Evolutionary conservation across 306 rosid genomes (phyloP).

Genomic region (Prinsepia uniflora): DNA sequence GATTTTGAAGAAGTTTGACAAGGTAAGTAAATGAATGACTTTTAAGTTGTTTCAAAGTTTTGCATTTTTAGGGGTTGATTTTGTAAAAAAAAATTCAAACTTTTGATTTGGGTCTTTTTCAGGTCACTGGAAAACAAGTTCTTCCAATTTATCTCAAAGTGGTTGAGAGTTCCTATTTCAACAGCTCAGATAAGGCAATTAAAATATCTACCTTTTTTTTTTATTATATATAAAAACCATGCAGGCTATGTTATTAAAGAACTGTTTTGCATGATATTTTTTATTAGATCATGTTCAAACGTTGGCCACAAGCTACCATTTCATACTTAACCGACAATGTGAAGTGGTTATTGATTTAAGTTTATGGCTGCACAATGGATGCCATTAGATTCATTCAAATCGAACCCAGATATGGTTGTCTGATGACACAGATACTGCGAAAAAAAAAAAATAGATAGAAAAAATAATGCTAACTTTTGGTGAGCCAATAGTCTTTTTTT

Average conservation of each 20-base stretch:
- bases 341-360: slow-evolving; percentile 53
- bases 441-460: background rate
- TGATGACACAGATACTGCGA: slow-evolving; percentile 30
- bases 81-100: background rate
- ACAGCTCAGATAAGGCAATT: slow-evolving; percentile 88
- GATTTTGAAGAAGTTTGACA: slow-evolving; percentile 95
- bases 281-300: slow-evolving; percentile 40
- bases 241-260: slow-evolving; percentile 12
- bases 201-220: background rate
- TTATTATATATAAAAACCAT: too few species aligned
- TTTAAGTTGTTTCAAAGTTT: slow-evolving; percentile 13
- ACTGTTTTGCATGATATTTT: slow-evolving; percentile 21
- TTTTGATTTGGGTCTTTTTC: slow-evolving; percentile 23
- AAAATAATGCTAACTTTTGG: slow-evolving; percentile 9
- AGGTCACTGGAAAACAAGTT: slow-evolving; percentile 83
- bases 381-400: slow-evolving; percentile 28
- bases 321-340: slow-evolving; percentile 52
- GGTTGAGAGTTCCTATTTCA: slow-evolving; percentile 92
- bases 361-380: slow-evolving; percentile 42
- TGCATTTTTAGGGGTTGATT: slow-evolving; percentile 11
- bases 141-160: slow-evolving; percentile 89
- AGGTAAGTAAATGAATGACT: slow-evolving; percentile 51
- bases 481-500: slow-evolving; percentile 25
- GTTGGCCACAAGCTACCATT: slow-evolving; percentile 50
- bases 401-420: slow-evolving; percentile 54